Base-by-base conservation (phyloP, 2,329 filamentous ascomycete genomes). In the Aspergillus japonicus region DNA sequence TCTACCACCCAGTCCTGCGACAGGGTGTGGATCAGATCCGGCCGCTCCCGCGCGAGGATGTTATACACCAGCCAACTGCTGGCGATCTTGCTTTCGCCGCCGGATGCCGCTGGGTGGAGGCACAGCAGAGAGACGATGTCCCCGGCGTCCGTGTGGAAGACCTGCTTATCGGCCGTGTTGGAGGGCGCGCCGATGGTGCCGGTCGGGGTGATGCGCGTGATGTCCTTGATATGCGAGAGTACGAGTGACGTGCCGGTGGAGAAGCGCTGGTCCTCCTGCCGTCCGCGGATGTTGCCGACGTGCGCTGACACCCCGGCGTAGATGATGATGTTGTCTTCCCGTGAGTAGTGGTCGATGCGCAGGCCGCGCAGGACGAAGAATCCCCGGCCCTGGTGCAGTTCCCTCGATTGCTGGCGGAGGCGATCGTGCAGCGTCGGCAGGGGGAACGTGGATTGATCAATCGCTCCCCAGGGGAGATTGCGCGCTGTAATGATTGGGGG, bases 201-300 rank as follows among this genome's bases (percentile, higher is more conserved):
- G 2, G 64, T 62, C 1, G 61, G 62, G 12, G 67, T 68, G 24
- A 56, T 51, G 16, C 26, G 51, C 21, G 67, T 76, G 7, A 89
- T 75, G 63, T 90, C 86, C 69, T 85, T 89, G 73, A 89, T 85
- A 62, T 89, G 87, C 2, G 80, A 76, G 2, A 86, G 70, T 5
- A 85, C 80, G 0, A 85, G 81, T 49, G 63, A 68, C 8, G 60
- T 64, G 23, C 63, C 63, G 29, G 66, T 60, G 21, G 58, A 57
- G n/a, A 66, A 47, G 35, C 66, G 59, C 3, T 59, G 65, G 47
- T 74, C 75, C 66, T 80, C 75, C 62, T 81, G 79, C 3, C 76
- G 73, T 5, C 75, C 80, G 3, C 78, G 68, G 10, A 73, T 65
- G 8, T 65, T 63, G 31, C 70, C 79, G 50, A 81, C 70, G 59